Evolutionary conservation across 306 rosid species (phyloP), one percentile per base, ranked within the genome.

Genomic region (Myrica gale): DNA sequence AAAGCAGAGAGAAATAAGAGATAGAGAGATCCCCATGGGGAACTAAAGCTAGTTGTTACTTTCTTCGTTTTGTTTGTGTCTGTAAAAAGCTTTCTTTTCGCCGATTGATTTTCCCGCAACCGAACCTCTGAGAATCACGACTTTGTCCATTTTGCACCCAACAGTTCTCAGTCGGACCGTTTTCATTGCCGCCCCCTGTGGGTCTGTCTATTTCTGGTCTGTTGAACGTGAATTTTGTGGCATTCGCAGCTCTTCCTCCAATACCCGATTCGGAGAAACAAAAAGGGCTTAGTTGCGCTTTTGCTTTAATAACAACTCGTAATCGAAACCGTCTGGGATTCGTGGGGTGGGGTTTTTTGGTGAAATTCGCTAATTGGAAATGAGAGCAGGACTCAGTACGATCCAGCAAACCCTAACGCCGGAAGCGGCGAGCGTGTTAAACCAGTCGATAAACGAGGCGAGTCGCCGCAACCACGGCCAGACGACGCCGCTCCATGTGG

Each of bases 391-490:
- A 45, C 77, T 92, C 57, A 92, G 97, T 67, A 95, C 97, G 80
- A 92, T 95, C 90, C 97, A 89, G 78, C 97, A 95, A 82, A 95
- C 99, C 87, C 93, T 92, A 78, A 92, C 99, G 85, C 88, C 97
- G 57, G 99, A 96, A 86, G 98, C 99, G 88, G 96, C 96, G 21
- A 89, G 89, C 75, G 97, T 96, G 21, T 79, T 96, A 71, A 92
- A 92, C 76, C 92, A 96, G 78, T 89, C 96, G 54, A 96, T 96
- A 80, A 96, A 91, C 12, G 99, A 96, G 69, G 97, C 99, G 0
- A 93, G 90, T 7, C 91, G 98, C 3, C 91, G 98, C 3, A 92
- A 92, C 79, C 99, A 96, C 55, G 97, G 97, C 48, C 99, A 96
- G 13, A 92, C 99, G 0, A 96, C 99, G 84, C 99, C 98, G 66